Percentiles rank a stretch among this genome's conserved stretches.
Conservation (phyloP, 768 basidiomycete genomes). For the Auriscalpium vulgare region DNA sequence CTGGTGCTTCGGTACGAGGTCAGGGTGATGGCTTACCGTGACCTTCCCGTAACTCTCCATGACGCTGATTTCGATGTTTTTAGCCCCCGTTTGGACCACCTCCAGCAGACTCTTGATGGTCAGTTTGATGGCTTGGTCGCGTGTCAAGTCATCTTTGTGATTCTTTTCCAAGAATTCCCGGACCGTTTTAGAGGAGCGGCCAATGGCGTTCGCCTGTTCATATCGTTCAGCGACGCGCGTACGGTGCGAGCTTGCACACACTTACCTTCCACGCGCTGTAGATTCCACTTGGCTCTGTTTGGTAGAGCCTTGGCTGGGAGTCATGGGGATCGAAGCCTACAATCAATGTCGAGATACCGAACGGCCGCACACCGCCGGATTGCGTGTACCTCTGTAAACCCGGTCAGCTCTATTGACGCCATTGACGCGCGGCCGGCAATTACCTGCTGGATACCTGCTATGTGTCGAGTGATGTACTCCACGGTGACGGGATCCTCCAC, state of each 20-base stretch:
- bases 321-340: conserved; percentile 97
- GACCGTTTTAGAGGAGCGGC: conserved; percentile 95
- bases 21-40: conserved; percentile 44
- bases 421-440: conserved; percentile 9
- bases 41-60: conserved; percentile 95
- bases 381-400: conserved; percentile 81
- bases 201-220: conserved; percentile 83
- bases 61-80: conserved; percentile 98
- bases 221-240: too few relatives aligned
- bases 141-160: conserved; percentile 81
- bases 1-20: neutral
- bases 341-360: conserved; percentile 94
- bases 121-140: conserved; percentile 89
- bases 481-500: conserved; percentile 98
- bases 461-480: conserved; percentile 96
- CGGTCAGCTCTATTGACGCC: too few relatives aligned
- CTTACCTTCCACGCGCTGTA: conserved; percentile 96
- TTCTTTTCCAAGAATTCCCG: conserved; percentile 99
- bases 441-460: conserved; percentile 99
- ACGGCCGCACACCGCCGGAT: conserved; percentile 96
- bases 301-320: conserved; percentile 79
- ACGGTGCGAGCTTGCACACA: too few relatives aligned
- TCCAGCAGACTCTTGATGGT: conserved; percentile 94
- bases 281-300: conserved; percentile 96
- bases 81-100: conserved; percentile 99